phyloP scores from a whole-genome alignment of 169 alveolate genomes.

The Plasmodium fragile region DNA sequence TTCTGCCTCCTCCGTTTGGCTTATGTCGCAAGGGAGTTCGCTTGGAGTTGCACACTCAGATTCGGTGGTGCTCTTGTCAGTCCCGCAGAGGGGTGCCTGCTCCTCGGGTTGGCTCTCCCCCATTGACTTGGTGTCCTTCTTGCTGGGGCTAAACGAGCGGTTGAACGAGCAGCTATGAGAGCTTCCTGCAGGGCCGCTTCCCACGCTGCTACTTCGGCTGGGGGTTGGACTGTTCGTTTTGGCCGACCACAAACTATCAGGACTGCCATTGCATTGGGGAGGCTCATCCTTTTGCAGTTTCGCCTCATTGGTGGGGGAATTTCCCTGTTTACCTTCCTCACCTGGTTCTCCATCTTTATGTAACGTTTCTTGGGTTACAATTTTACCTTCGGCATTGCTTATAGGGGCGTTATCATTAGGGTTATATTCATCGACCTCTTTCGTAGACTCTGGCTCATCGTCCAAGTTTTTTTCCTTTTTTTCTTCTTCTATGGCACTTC shows the following conservation, averaged over 20 bases:
- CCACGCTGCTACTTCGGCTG: not conserved
- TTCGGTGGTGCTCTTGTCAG: not conserved
- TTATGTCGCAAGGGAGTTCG: not conserved
- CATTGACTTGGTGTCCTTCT: not conserved
- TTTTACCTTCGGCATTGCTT: not conserved
- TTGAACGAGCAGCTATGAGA: not conserved
- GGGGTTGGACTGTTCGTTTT: not conserved
- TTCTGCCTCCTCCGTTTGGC: not conserved
- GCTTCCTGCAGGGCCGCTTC: not conserved
- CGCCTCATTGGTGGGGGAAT: not conserved
- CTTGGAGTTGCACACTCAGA: not conserved
- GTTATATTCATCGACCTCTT: not conserved
- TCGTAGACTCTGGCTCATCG: not conserved
- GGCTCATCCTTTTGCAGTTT: not conserved
- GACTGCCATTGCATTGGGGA: not conserved
- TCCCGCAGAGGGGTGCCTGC: not conserved
- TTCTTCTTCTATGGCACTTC: not conserved
- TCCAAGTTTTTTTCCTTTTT: not conserved
- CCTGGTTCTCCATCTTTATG: not conserved
- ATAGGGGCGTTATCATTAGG: not conserved
- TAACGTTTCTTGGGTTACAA: not conserved
- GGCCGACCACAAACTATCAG: not conserved
- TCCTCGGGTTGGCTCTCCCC: not conserved
- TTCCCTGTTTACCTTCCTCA: not conserved
- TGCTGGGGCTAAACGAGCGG: not conserved